phyloP scores from a whole-genome alignment of 805 yeast genomes.

The Helenozyma baotianmanensis region DNA sequence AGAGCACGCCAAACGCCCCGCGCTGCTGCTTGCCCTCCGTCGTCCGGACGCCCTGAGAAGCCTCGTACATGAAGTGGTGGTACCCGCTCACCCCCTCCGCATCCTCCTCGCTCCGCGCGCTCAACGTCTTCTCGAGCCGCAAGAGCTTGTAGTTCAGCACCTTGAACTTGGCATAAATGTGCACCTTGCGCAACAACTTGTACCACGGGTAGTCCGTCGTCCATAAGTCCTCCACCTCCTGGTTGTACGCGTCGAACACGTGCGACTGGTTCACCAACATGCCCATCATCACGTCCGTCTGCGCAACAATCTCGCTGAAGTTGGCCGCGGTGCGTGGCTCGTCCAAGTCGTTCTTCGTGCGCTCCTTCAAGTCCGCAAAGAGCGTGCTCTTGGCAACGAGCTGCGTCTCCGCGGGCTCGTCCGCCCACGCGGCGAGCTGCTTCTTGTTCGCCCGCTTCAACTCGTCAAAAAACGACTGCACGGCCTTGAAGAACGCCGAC shows the following conservation, averaged over 20 bases:
- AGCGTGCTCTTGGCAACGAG: conserved; percentile 18
- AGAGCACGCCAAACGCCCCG: conserved; percentile 14
- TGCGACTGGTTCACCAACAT: conserved; percentile 20
- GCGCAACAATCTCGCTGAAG: conserved; percentile 11
- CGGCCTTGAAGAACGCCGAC: conserved; percentile 15
- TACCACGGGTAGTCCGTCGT: conserved; percentile 78
- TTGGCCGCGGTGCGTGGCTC: conserved; percentile 11
- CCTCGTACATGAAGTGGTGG: conserved; percentile 14
- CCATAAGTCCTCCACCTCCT: conserved; percentile 46
- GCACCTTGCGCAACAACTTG: conserved; percentile 52
- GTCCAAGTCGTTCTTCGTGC: conserved; percentile 1
- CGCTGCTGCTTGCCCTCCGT: conserved; percentile 1
- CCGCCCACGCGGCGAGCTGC: conserved; percentile 19
- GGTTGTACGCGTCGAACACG: conserved; percentile 45
- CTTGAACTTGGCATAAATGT: conserved; percentile 53
- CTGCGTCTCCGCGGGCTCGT: conserved; percentile 13
- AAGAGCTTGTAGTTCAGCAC: conserved; percentile 48
- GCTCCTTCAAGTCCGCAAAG: conserved; percentile 16
- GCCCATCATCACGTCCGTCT: conserved; percentile 18
- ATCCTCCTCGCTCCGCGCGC: conserved; percentile 16
- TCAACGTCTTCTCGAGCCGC: conserved; percentile 30
- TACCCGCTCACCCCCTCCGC: conserved; percentile 4
- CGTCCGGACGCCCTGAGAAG: conserved; percentile 7
- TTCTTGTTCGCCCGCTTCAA: conserved; percentile 12
- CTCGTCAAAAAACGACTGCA: conserved; percentile 14